phyloP scores from a whole-genome alignment of 208 protist species.

The Angomonas ambiguus region DNA sequence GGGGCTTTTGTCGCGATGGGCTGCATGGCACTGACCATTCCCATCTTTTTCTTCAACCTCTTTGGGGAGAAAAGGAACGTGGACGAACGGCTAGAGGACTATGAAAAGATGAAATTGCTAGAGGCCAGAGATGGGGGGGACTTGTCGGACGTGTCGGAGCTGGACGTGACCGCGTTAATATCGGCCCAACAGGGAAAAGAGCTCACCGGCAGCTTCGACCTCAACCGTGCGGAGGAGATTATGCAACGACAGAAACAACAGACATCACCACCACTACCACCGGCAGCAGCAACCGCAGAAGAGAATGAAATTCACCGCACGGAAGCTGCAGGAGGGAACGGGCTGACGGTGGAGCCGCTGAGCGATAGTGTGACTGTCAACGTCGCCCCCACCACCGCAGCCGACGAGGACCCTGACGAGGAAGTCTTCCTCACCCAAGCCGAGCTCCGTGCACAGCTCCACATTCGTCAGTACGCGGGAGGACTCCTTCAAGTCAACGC shows the following conservation, averaged over 20 bases:
- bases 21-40: slow-evolving; percentile 19
- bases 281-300: no score
- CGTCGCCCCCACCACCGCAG: no score
- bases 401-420: no score
- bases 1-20: slow-evolving; percentile 26
- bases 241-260: no score
- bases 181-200: no score
- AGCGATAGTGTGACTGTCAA: no score
- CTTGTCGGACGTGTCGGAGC: background rate
- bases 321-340: no score
- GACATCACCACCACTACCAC: no score
- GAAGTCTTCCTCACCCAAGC: background rate
- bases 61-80: slow-evolving; percentile 37
- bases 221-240: no score
- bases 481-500: slow-evolving; percentile 42
- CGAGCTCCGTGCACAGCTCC: slow-evolving; percentile 6
- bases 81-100: slow-evolving; percentile 27
- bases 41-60: slow-evolving; percentile 51
- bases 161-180: slow-evolving; percentile 3
- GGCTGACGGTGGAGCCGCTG: no score
- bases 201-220: no score
- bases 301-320: no score
- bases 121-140: slow-evolving; percentile 5
- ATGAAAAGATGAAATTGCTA: background rate
- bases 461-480: slow-evolving; percentile 11